These are phyloP conservation scores for Phytophthora pistaciae DNA, from an alignment of 352 stramenopile genomes.

Conservation along the genomic window DNA sequence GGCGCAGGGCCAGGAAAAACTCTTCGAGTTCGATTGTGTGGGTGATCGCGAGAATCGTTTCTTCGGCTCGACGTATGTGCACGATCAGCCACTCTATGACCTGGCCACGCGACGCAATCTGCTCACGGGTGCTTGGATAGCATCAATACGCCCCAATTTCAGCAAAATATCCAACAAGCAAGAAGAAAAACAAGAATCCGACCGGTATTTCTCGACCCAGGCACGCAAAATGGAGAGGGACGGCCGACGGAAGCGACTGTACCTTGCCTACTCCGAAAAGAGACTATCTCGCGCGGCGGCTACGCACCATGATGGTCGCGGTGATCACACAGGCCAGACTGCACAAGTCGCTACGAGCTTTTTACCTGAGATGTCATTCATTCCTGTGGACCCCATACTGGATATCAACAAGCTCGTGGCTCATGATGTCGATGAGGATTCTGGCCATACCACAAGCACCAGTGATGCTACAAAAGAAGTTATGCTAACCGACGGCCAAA, in stretches of 20 bases:
- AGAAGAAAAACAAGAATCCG: constrained; percentile 4
- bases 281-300: constrained; percentile 32
- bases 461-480: constrained; percentile 33
- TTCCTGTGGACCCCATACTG: constrained; percentile 67
- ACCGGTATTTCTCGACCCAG: constrained; percentile 66
- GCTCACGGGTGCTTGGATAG: constrained; percentile 54
- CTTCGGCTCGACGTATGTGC: constrained; percentile 71
- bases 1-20: constrained; percentile 28
- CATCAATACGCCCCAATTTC: constrained; percentile 16
- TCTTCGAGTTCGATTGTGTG: constrained; percentile 73
- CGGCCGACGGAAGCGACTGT: constrained; percentile 53
- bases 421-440: neutral
- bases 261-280: constrained; percentile 79
- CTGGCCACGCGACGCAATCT: constrained; percentile 63
- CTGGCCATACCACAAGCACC: neutral
- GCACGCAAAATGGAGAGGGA: constrained; percentile 54
- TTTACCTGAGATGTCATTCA: constrained; percentile 56
- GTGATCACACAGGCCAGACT: constrained; percentile 2
- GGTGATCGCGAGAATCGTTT: constrained; percentile 77
- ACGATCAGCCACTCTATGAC: constrained; percentile 71
- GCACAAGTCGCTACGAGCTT: neutral
- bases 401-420: constrained; percentile 18
- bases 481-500: constrained; percentile 72
- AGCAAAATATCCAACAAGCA: neutral
- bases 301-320: constrained; percentile 1